Base-by-base conservation (phyloP, 805 yeast genomes). In the Suhomyces vadensis region DNA sequence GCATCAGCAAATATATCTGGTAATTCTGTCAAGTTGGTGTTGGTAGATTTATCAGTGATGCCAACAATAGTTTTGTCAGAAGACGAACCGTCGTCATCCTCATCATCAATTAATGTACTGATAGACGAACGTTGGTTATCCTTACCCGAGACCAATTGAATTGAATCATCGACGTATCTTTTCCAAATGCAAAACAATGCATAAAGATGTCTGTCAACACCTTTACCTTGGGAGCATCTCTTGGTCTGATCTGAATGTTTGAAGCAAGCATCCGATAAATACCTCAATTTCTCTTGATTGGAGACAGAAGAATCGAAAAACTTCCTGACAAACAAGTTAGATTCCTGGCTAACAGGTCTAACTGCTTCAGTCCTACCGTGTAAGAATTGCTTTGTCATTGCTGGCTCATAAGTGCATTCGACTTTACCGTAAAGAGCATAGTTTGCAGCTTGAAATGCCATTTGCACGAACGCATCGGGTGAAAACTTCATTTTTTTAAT, bases 281-380 rank as follows among this genome's bases (percentile, higher is more conserved):
- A 70, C 27, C 76, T 67, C 38, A 85, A 73, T 57, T 88, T 87
- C 27, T 78, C 83, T 29, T 70, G 67, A 11, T 82, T 73, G 1
- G 84, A 66, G 13, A 80, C 74, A 39, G 79, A 73, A 10, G 74
- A 67, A 56, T 87, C 94, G 60, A 92, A 86, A 60, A 90, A 85
- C 51, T 87, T 85, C 44, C 95, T 80, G 13, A 88, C 95, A 67
- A 89, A 90, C 37, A 78, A 73, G 57, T 86, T 86, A 0, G 94
- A 84, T 59, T 88, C 88, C 54, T 79, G 73, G 5, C 92, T 82
- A 4, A 90, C 97, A 0, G 95, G 78, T 56, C 97, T 75, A 44
- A 90, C 82, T 3, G 96, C 95, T 64, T 90, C 97, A 1, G 97
- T 90, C 62, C 97, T 78, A 8, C 97, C 97, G 60, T 90, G 96